Percentiles rank a stretch among this genome's conserved stretches.
These are phyloP conservation scores for Phytopythium aichiense DNA, from an alignment of 352 stramenopile genomes.

Conservation along the genomic window DNA sequence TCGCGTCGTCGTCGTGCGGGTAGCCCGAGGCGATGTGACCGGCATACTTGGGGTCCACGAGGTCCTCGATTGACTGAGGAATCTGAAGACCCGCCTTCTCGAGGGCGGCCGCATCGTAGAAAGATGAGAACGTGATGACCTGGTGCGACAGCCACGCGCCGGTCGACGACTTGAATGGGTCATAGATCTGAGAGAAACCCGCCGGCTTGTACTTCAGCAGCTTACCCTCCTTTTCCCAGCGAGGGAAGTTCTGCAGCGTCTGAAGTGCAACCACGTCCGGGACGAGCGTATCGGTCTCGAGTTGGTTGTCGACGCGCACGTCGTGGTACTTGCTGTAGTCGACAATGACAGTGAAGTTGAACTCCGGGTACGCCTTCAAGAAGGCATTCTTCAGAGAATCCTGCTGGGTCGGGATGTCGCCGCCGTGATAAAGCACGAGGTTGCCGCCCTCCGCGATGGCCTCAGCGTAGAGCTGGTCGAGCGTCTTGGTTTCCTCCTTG, in stretches of 20 bases:
- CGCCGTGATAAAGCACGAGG: conserved; percentile 39
- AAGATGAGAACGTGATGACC: conserved; percentile 39
- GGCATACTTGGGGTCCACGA: conserved; percentile 30
- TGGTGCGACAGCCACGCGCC: conserved; percentile 35
- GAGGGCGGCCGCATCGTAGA: conserved; percentile 24
- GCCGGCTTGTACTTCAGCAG: conserved; percentile 50
- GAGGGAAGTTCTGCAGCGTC: conserved; percentile 52
- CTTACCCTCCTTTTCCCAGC: conserved; percentile 36
- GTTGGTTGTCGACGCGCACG: conserved; percentile 58
- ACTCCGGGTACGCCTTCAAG: conserved; percentile 29
- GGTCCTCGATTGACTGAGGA: conserved; percentile 20
- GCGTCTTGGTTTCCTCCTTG: conserved; percentile 38
- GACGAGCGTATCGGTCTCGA: conserved; percentile 40
- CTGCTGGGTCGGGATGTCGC: conserved; percentile 28
- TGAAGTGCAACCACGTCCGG: conserved; percentile 39
- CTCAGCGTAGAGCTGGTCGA: conserved; percentile 43
- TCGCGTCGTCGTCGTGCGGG: conserved; percentile 46
- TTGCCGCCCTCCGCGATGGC: conserved; percentile 49
- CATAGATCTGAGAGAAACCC: conserved; percentile 50
- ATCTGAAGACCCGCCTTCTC: conserved; percentile 2
- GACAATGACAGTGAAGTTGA: conserved; percentile 59
- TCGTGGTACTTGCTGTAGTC: conserved; percentile 59
- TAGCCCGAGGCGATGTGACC: conserved; percentile 40
- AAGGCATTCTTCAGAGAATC: conserved; percentile 19
- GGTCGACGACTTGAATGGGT: conserved; percentile 27